A percentile compares a stretch with the other conserved stretches of the same genome.
These are phyloP conservation scores for Penicillium atrosanguineum DNA, from an alignment of 495 filamentous ascomycete genomes.

Conservation along the genomic window DNA sequence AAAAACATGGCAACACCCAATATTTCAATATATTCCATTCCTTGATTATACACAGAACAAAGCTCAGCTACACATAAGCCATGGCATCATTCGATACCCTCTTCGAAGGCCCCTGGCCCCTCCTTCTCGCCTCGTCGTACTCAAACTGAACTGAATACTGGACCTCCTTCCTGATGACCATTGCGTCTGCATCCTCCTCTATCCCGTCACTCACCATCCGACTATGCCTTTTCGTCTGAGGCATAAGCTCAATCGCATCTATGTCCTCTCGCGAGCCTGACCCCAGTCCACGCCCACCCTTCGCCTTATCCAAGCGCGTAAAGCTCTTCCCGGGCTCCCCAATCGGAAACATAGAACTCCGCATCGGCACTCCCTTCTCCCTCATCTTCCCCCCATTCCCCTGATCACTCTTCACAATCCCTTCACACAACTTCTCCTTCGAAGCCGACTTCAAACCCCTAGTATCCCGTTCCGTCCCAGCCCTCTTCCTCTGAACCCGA, in stretches of 20 bases:
- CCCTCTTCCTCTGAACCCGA: constrained; percentile 17
- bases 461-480: constrained; percentile 1
- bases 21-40: not conserved
- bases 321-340: not conserved
- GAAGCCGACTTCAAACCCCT: constrained; percentile 4
- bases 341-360: constrained; percentile 20
- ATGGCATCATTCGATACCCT: constrained; percentile 12
- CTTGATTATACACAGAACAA: not conserved
- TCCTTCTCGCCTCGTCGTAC: constrained; percentile 12
- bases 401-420: not conserved
- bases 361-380: constrained; percentile 2
- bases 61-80: constrained; percentile 15
- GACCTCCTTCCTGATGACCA: constrained; percentile 50
- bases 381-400: not conserved
- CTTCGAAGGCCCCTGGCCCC: constrained; percentile 3
- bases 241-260: constrained; percentile 24
- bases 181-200: constrained; percentile 30
- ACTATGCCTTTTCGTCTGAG: constrained; percentile 10
- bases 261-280: not conserved
- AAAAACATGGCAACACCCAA: not conserved
- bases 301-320: not conserved
- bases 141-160: constrained; percentile 38
- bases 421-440: constrained; percentile 7
- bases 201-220: constrained; percentile 26
- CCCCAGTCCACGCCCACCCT: not conserved